A percentile compares a stretch with the other conserved stretches of the same genome.
Evolutionary conservation across 148 eudicot genomes (phyloP).

Genomic region (Simmondsia chinensis): DNA sequence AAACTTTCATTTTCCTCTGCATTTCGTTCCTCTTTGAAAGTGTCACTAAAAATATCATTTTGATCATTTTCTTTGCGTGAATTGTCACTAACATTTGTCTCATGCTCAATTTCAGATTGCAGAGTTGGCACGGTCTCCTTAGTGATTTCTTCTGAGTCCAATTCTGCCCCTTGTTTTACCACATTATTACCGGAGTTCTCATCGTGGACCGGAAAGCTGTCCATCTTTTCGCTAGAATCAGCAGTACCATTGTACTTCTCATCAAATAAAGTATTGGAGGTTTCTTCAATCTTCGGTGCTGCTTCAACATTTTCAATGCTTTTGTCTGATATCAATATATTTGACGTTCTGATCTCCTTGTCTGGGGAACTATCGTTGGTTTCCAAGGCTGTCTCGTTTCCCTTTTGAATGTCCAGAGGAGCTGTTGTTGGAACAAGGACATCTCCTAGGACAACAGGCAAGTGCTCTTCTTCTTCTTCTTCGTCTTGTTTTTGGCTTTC

Average conservation of each 20-base stretch:
- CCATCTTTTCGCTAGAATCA: conserved; percentile 2
- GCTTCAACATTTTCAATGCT: conserved; percentile 1
- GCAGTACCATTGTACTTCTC: conserved; percentile 3
- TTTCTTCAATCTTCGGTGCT: conserved; percentile 3
- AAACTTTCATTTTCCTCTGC: no score
- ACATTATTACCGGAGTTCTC: not conserved
- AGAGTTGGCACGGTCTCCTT: not conserved
- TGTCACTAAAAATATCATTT: not conserved
- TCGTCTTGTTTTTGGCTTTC: not conserved
- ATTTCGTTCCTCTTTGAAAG: no score
- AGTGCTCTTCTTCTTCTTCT: not conserved
- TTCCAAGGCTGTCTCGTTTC: not conserved
- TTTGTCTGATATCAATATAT: not conserved
- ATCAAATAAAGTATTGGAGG: conserved; percentile 1
- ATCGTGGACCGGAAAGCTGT: not conserved
- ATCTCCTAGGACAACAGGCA: not conserved
- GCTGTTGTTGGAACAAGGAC: not conserved
- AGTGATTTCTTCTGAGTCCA: not conserved
- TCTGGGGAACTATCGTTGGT: not conserved
- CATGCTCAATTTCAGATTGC: not conserved
- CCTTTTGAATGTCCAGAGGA: not conserved
- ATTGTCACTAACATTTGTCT: not conserved
- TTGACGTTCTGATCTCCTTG: not conserved
- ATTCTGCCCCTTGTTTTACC: not conserved
- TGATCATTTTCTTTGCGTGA: not conserved